Conservation (phyloP, 371 early-diverging fungal genomes). For the Entomophthora muscae region DNA sequence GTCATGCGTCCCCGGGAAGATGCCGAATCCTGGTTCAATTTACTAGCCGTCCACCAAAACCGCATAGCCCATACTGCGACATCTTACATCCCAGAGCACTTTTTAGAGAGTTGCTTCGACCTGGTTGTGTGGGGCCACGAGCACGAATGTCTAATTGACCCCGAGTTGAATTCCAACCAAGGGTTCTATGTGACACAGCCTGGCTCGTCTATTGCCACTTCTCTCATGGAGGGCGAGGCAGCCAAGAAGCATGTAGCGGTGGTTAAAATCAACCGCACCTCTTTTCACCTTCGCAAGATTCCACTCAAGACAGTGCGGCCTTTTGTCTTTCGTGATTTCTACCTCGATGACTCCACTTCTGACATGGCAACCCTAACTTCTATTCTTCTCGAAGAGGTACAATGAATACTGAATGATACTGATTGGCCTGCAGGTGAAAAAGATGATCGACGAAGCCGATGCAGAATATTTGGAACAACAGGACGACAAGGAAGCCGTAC, state of each 20-base stretch:
- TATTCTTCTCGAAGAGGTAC: too few species aligned
- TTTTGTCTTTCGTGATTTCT: not conserved
- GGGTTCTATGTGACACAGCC: conserved; percentile 81
- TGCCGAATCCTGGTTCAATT: conserved; percentile 32
- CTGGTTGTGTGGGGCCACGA: conserved; percentile 98
- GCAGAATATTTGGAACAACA: conserved; percentile 31
- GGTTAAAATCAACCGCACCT: not conserved
- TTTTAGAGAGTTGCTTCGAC: conserved; percentile 68
- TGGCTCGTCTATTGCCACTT: conserved; percentile 95
- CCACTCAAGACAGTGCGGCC: not conserved
- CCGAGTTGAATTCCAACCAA: conserved; percentile 35
- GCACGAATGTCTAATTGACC: conserved; percentile 86
- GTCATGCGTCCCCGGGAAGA: conserved; percentile 44
- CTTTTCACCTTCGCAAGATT: not conserved
- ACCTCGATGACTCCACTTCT: not conserved
- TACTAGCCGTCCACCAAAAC: conserved; percentile 26
- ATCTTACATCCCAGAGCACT: conserved; percentile 79
- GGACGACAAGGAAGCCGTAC: conserved; percentile 14
- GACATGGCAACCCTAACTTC: too few species aligned
- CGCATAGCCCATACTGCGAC: conserved; percentile 38
- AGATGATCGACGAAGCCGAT: conserved; percentile 43
- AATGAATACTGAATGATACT: too few species aligned
- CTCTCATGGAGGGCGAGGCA: conserved; percentile 82
- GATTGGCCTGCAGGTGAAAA: conserved; percentile 27
- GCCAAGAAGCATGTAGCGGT: conserved; percentile 3